Evolutionary conservation across 1,284 basidiomycete species (phyloP), one percentile per base, ranked within the genome.

Genomic region (Ustilago loliicola): DNA sequence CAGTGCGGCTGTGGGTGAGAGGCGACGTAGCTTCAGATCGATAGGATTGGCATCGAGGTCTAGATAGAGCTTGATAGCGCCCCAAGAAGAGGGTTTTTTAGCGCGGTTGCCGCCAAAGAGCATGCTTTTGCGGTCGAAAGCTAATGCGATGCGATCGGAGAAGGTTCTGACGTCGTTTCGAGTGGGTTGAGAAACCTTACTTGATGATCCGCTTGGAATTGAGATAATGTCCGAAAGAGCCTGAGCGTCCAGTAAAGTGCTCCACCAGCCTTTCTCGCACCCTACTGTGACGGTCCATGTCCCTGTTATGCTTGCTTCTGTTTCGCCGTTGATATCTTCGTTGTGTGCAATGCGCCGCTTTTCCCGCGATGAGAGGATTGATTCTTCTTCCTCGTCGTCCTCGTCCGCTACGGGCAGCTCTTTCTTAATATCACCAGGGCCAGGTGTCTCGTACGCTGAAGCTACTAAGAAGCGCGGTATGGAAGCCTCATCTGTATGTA

Each of bases 231-330:
- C 2, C 11, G 10, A 3, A 2, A 74, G 48, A 0, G 23, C 58
- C 2, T 11, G 15, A 1, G 21, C 45, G 10, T 69, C 9, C 2
- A 74, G 1, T 1, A 17, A 45, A 29, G 21, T 19, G 29, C 64
- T 48, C 72, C 72, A 75, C 72, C 72, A 75, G 1, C 45, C 65
- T n/a, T 45, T 21, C 4, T 57, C 36, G 45, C 61, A 53, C 5
- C 73, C 73, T 11, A 76, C 34, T 0, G 61, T 50, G 4, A 72
- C 51, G 17, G 53, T 63, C 61, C 61, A 63, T 52, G 17, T 27
- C 3, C 58, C 58, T n/a, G 34, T 29, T 4, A 52, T 3, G 3
- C 25, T 32, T 11, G 32, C 58, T 30, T n/a, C 23, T 45, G 21
- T 21, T n/a, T 25, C 58, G 32, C 23, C 36, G 11, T 21, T 61